Percentiles rank a stretch among this genome's conserved stretches.
phyloP scores from a whole-genome alignment of 352 stramenopile species.

The Globisporangium iwayamae region DNA sequence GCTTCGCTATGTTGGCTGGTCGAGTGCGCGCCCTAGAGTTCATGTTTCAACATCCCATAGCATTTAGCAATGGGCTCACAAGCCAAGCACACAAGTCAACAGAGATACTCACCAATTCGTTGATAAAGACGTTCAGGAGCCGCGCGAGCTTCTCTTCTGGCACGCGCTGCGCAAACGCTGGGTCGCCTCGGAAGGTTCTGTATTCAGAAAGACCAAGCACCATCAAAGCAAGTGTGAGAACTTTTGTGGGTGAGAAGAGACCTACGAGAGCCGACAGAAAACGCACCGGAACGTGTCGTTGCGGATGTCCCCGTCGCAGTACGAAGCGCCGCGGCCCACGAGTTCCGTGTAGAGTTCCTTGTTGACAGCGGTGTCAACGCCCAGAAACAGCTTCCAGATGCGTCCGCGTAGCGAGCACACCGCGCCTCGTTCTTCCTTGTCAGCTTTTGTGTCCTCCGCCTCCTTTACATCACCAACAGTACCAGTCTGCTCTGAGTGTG shows the following conservation, averaged over 20 bases:
- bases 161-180: constrained; percentile 85
- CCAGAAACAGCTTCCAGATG: constrained; percentile 89
- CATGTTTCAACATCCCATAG: not conserved
- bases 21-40: constrained; percentile 25
- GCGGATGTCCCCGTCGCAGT: constrained; percentile 84
- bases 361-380: constrained; percentile 61
- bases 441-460: not conserved
- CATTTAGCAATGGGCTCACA: not conserved
- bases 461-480: not conserved
- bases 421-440: not conserved
- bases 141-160: constrained; percentile 89
- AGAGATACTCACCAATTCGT: constrained; percentile 48
- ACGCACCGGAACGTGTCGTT: constrained; percentile 88
- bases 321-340: constrained; percentile 67
- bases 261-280: not conserved
- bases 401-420: constrained; percentile 71
- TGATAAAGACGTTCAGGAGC: constrained; percentile 91
- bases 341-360: constrained; percentile 65
- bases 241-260: too few relatives aligned
- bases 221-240: not conserved
- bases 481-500: not conserved
- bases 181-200: constrained; percentile 84
- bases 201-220: too few relatives aligned
- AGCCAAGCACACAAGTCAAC: not conserved
- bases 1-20: constrained; percentile 18